Evolutionary conservation across 2,329 filamentous ascomycete species (phyloP).

Genomic region (Epichloe bromicola): DNA sequence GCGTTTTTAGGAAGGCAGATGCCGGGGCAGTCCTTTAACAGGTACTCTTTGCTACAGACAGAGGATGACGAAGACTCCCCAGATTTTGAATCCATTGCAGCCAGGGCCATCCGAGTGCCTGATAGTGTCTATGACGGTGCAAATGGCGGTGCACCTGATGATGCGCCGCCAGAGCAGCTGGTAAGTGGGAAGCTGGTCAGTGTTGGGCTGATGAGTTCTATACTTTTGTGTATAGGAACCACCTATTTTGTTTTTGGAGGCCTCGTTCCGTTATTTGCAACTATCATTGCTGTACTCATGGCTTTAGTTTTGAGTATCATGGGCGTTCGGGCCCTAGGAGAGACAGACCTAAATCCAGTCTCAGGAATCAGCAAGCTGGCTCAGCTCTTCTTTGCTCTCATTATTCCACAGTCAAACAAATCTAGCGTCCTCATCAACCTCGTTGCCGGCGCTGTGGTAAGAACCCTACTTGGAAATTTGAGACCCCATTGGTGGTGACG

Average conservation of each 20-base stretch:
- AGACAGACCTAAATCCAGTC: slow-evolving; percentile 93
- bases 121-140: slow-evolving; percentile 5
- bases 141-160: slow-evolving; percentile 41
- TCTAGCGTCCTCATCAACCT: slow-evolving; percentile 92
- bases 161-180: slow-evolving; percentile 74
- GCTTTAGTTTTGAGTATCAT: slow-evolving; percentile 68
- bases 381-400: slow-evolving; percentile 85
- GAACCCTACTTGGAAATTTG: background rate
- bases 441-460: slow-evolving; percentile 70
- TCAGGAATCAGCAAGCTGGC: slow-evolving; percentile 95
- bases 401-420: slow-evolving; percentile 66
- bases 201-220: slow-evolving; percentile 63
- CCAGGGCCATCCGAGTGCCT: background rate
- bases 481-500: too few relatives aligned
- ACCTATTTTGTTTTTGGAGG: slow-evolving; percentile 75
- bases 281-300: slow-evolving; percentile 67
- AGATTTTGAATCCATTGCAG: background rate
- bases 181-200: slow-evolving; percentile 59
- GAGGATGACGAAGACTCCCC: background rate
- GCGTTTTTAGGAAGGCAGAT: background rate
- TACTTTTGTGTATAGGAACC: slow-evolving; percentile 66
- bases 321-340: slow-evolving; percentile 54
- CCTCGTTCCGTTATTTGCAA: slow-evolving; percentile 67
- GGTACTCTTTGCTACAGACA: slow-evolving; percentile 13
- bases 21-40: slow-evolving; percentile 4